phyloP scores from a whole-genome alignment of 1,139 yeast genomes.

The Diutina mesorugosa region DNA sequence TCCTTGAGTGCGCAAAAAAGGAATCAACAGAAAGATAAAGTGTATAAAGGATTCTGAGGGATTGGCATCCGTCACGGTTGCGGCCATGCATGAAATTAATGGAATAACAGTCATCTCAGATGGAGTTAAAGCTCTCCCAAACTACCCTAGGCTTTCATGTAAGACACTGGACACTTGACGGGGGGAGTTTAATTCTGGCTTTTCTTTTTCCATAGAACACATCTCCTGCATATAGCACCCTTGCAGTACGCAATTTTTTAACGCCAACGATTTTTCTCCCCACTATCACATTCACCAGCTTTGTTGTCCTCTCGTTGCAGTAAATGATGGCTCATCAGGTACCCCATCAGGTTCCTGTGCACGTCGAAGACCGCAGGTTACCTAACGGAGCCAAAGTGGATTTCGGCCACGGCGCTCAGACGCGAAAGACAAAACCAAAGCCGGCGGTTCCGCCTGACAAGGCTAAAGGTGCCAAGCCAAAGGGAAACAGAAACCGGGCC shows the following conservation, averaged over 20 bases:
- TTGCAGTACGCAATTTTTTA: neutral
- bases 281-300: neutral
- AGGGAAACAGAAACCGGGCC: neutral
- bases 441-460: conserved; percentile 4
- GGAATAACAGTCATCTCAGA: too few species aligned
- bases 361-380: conserved; percentile 3
- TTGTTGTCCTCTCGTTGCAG: neutral
- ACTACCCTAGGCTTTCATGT: too few species aligned
- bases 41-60: too few species aligned
- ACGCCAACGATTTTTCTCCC: neutral
- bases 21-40: too few species aligned
- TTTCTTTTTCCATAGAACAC: neutral
- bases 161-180: too few species aligned
- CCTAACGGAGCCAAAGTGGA: conserved; percentile 10
- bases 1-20: too few species aligned
- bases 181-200: neutral
- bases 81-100: too few species aligned
- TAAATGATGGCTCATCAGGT: conserved; percentile 2
- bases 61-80: too few species aligned
- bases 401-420: conserved; percentile 6
- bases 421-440: conserved; percentile 6
- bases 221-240: neutral
- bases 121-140: too few species aligned
- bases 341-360: conserved; percentile 1
- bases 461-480: conserved; percentile 3